Base-by-base conservation (phyloP, 169 alveolate genomes). In the Plasmodium yoelii region DNA sequence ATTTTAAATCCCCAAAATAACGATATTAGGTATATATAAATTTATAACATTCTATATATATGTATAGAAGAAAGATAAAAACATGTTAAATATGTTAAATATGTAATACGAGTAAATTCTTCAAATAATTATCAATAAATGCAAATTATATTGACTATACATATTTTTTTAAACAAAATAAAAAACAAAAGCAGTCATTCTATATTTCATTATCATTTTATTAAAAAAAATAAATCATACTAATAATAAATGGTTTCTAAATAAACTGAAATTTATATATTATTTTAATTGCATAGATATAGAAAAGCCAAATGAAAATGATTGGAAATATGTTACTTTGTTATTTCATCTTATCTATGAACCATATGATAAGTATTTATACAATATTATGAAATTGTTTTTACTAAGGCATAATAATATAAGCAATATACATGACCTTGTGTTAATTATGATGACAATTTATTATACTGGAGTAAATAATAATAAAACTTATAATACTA, bases 241-340 rank as follows among this genome's bases (percentile, higher is more conserved):
- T 34, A 19, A 34, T 7, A 55, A 67, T 47, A 68, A 56, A 28
- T 49, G 44, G 8, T 53, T 82, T 61, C 12, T 67, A 82, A 67
- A 82, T 49, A 82, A 67, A 24, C 53, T 82, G 28, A 82, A 82
- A 19, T 56, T 67, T 67, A 24, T 82, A 49, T 82, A 55, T 56
- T 82, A 82, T 67, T 82, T 82, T 82, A 82, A 82, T 49, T 55
- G 72, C 28, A 82, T 82, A 53, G 28, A 51, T 28, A 2, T 82
- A 24, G 90, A 82, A 28, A 55, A 59, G 0, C 67, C 63, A 56
- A 82, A 13, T 67, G 84, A 65, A 24, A 82, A 60, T 60, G 67
- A 82, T 71, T 65, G 26, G 34, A 82, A 82, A 47, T 61, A 82
- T 67, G 34, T 65, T 46, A 82, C 90, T 46, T 57, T 65, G 9